A percentile compares a stretch with the other conserved stretches of the same genome.
phyloP scores from a whole-genome alignment of 2,329 filamentous ascomycete genomes.

The Botryosphaeria agaves region DNA sequence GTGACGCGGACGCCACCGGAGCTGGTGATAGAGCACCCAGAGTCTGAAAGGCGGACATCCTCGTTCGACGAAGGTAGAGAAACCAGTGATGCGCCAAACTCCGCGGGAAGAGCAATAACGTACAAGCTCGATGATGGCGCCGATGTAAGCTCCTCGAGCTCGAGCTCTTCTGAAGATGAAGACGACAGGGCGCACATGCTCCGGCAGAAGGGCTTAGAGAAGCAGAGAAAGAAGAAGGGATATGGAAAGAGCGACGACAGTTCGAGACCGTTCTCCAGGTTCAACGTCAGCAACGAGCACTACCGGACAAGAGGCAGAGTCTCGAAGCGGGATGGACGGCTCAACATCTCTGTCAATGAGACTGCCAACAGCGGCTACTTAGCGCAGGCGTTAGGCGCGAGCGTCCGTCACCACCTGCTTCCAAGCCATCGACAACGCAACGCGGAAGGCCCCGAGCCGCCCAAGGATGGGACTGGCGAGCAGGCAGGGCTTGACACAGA shows the following conservation, averaged over 20 bases:
- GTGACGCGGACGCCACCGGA: no score
- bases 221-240: conserved; percentile 3
- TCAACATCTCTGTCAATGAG: conserved; percentile 58
- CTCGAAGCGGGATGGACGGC: conserved; percentile 48
- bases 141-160: conserved; percentile 9
- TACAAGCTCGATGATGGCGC: conserved; percentile 12
- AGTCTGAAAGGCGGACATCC: no score
- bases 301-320: conserved; percentile 48
- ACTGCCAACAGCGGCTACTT: conserved; percentile 52
- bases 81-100: no score
- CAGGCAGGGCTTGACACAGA: background rate
- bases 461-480: background rate
- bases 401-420: conserved; percentile 41
- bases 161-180: conserved; percentile 14
- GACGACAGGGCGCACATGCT: conserved; percentile 5
- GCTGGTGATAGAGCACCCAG: no score
- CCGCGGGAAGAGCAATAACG: conserved; percentile 6
- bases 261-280: conserved; percentile 28
- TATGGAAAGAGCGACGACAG: conserved; percentile 1
- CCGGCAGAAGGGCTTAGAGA: conserved; percentile 1
- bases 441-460: conserved; percentile 4
- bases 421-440: no score
- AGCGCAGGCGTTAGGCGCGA: conserved; percentile 52
- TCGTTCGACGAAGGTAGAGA: no score
- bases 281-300: conserved; percentile 45